Base-by-base conservation (phyloP, 1,139 yeast genomes). In the Arxiozyma slooffiae region DNA sequence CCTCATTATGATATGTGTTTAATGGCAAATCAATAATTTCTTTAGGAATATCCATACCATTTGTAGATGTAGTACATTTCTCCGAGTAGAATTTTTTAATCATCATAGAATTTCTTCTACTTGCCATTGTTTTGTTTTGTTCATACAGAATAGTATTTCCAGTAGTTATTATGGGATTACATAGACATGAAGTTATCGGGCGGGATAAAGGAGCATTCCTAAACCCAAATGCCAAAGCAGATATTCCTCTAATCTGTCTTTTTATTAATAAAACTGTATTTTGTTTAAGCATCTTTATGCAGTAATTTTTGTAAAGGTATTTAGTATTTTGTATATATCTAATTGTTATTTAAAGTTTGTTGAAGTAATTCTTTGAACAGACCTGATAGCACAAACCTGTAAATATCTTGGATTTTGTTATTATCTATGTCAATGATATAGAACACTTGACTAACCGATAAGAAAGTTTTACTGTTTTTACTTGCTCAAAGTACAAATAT, bases 1-100 rank as follows among this genome's bases (percentile, higher is more conserved):
- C 76, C 2, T 73, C 62, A 24, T 66, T 64, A 60, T 82, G 85
- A 67, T 83, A 89, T 52, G 79, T 74, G 41, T 72, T 71, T 5
- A 67, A 59, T 0, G 78, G 63, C 36, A 84, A 52, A 1, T 70
- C 57, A 53, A 73, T 75, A 26, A 83, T 77, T 53, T 76, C 75
- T 39, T 68, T 67, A 21, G 80, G 82, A 18, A 82, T 68, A 11
- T 63, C 63, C 39, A 73, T 70, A 17, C 89, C 89, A 50, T 26
- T 48, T 42, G 56, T 54, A 24, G 50, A 40, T 9, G 49, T 45
- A 6, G 38, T 48, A 5, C 53, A 46, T 26, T 38, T 45, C n/a
- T 45, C 47, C 1, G 47, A 45, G 34, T 51, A 53, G 11, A 41
- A 20, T 22, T 52, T 46, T 17, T 14, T 38, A 20, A 26, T 26